Percentiles rank a stretch among this genome's conserved stretches.
Evolutionary conservation across 208 protist species (phyloP).

Genomic region (Leishmania martiniquensis): DNA sequence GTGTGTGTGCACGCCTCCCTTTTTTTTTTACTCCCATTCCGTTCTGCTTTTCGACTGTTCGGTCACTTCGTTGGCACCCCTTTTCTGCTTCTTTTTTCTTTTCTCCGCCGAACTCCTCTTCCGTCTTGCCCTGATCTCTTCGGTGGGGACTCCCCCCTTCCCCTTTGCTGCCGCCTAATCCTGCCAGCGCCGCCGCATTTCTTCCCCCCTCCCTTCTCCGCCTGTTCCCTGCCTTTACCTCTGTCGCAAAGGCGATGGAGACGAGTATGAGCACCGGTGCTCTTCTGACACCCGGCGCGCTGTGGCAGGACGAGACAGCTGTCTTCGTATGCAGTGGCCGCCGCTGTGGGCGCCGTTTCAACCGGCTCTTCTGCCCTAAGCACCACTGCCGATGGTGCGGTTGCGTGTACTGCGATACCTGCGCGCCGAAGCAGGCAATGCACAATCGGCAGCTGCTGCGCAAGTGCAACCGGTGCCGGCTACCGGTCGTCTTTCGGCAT

Average conservation of each 20-base stretch:
- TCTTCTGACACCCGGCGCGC: slow-evolving; percentile 41
- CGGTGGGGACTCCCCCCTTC: background rate
- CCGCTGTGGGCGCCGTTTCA: slow-evolving; percentile 35
- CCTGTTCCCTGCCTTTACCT: background rate
- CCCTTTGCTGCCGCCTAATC: background rate
- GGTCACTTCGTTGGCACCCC: background rate
- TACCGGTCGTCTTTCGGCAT: slow-evolving; percentile 67
- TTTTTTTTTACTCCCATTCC: background rate
- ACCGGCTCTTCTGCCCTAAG: slow-evolving; percentile 43
- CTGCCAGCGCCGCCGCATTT: background rate
- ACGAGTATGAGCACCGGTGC: slow-evolving; percentile 4
- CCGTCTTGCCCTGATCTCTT: background rate
- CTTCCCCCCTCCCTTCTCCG: background rate
- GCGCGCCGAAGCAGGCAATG: slow-evolving; percentile 38
- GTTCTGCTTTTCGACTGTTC: background rate
- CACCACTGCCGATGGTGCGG: slow-evolving; percentile 90
- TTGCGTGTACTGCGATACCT: slow-evolving; percentile 69
- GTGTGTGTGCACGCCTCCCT: background rate
- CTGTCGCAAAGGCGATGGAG: slow-evolving; percentile 14
- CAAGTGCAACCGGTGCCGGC: slow-evolving; percentile 62
- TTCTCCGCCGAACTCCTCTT: background rate
- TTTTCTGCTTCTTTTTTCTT: background rate
- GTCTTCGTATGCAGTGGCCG: slow-evolving; percentile 28
- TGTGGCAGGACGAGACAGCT: slow-evolving; percentile 49
- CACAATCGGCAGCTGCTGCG: slow-evolving; percentile 28